Evolutionary conservation across 2,329 filamentous ascomycete species (phyloP).

Genomic region (Colletotrichum sp.): DNA sequence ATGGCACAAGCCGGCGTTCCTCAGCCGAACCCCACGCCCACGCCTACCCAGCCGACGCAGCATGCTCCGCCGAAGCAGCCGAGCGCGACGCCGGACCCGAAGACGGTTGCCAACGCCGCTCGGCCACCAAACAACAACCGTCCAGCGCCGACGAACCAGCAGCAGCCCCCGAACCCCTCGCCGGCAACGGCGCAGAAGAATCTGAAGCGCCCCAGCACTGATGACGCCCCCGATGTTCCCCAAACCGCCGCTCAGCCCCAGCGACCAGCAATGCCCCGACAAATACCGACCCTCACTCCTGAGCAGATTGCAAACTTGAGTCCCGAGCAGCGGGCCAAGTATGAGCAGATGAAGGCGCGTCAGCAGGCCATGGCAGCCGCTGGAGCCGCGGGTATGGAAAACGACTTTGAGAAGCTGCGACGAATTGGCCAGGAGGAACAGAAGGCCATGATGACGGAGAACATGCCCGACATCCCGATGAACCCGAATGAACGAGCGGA

Average conservation of each 20-base stretch:
- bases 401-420: conserved; percentile 34
- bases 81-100: conserved; percentile 21
- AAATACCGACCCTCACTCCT: conserved; percentile 30
- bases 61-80: conserved; percentile 13
- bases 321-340: conserved; percentile 50
- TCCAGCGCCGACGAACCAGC: conserved; percentile 36
- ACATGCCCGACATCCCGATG: conserved; percentile 52
- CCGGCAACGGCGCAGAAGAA: conserved; percentile 46
- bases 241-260: conserved; percentile 24
- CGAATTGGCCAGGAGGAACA: conserved; percentile 45
- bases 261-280: conserved; percentile 10
- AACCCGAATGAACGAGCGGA: conserved; percentile 47
- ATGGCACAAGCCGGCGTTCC: not conserved
- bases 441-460: conserved; percentile 40
- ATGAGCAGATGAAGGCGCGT: conserved; percentile 39
- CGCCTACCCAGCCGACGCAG: not conserved
- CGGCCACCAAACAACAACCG: conserved; percentile 29
- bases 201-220: conserved; percentile 55
- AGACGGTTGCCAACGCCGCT: conserved; percentile 19
- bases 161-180: conserved; percentile 40
- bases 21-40: not conserved
- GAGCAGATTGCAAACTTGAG: conserved; percentile 46
- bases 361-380: conserved; percentile 17
- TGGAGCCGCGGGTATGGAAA: not conserved
- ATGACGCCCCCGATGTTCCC: conserved; percentile 38